phyloP scores from a whole-genome alignment of 1,139 yeast species.

The Saccharomyces hybrid region DNA sequence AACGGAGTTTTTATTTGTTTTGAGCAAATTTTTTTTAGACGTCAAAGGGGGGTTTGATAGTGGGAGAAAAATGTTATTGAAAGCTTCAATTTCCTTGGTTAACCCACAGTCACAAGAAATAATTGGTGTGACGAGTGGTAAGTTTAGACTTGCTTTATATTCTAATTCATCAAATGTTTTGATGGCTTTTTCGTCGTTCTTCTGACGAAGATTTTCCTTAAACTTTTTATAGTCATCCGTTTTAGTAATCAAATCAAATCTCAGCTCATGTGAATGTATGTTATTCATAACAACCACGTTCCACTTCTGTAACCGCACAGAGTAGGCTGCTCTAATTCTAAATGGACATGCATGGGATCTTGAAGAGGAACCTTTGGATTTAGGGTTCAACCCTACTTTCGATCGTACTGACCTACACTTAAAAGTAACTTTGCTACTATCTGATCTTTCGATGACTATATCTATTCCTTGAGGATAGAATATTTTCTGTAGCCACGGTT shows the following conservation, averaged over 20 bases:
- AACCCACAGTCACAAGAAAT: slow-evolving; percentile 34
- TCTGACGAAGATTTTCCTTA: slow-evolving; percentile 24
- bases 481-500: slow-evolving; percentile 55
- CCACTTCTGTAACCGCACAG: slow-evolving; percentile 51
- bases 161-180: slow-evolving; percentile 33
- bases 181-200: slow-evolving; percentile 28
- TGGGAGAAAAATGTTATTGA: slow-evolving; percentile 1
- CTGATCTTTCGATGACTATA: slow-evolving; percentile 61
- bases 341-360: slow-evolving; percentile 48
- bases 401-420: slow-evolving; percentile 45
- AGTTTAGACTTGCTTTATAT: slow-evolving; percentile 26
- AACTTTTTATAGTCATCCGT: slow-evolving; percentile 32
- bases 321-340: slow-evolving; percentile 59
- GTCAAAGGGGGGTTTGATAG: not conserved
- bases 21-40: not conserved
- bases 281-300: slow-evolving; percentile 53
- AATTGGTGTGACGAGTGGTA: slow-evolving; percentile 28
- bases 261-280: slow-evolving; percentile 37
- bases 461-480: slow-evolving; percentile 46
- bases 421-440: slow-evolving; percentile 56
- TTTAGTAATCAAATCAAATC: slow-evolving; percentile 25
- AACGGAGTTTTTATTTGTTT: not conserved
- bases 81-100: slow-evolving; percentile 28
- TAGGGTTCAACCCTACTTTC: slow-evolving; percentile 15
- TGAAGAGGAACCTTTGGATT: not conserved